A percentile compares a stretch with the other conserved stretches of the same genome.
Conservation (phyloP, 2,329 filamentous ascomycete species). For the Fusarium denticulatum region DNA sequence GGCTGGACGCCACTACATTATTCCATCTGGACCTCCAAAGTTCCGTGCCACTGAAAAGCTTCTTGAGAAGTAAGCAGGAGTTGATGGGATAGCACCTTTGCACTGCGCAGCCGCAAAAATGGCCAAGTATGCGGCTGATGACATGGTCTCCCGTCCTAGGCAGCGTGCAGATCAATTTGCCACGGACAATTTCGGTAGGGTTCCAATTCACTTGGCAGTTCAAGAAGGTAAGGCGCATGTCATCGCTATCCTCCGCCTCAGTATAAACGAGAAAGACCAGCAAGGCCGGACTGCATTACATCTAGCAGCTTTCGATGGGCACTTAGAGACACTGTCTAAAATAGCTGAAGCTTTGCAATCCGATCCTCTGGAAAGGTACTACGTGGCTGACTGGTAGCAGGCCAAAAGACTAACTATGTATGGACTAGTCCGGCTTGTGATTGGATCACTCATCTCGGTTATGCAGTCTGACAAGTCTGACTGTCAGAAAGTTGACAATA, state of each 20-base stretch:
- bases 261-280: background rate
- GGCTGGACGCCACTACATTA: background rate
- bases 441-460: background rate
- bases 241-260: fast-evolving
- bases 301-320: background rate
- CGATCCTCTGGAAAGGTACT: too few relatives aligned
- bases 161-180: background rate
- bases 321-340: background rate
- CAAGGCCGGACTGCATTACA: fast-evolving
- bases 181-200: background rate
- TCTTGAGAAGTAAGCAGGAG: too few relatives aligned
- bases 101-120: background rate
- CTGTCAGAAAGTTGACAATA: background rate
- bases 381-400: too few relatives aligned
- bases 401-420: background rate
- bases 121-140: too few relatives aligned
- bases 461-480: conserved; percentile 7
- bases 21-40: fast-evolving
- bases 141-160: too few relatives aligned
- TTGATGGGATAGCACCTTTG: background rate
- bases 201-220: background rate
- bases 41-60: too few relatives aligned
- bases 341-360: too few relatives aligned
- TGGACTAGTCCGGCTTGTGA: background rate
- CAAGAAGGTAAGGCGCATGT: fast-evolving